Evolutionary conservation across 768 basidiomycete species (phyloP).

Genomic region (Hebeloma cylindrosporum): DNA sequence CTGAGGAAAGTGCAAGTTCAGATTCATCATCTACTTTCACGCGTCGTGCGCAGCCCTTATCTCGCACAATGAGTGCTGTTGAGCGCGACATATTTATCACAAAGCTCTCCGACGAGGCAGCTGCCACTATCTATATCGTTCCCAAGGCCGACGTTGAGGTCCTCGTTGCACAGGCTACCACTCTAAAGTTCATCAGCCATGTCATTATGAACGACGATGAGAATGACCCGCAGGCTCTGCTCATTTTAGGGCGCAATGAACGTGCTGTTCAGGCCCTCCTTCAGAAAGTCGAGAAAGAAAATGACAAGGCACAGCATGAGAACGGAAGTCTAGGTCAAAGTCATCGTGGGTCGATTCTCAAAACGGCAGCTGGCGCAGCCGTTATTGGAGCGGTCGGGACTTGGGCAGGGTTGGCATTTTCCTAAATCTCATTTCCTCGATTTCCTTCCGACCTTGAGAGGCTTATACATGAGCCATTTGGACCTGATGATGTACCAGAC

Average conservation of each 20-base stretch:
- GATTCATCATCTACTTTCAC: constrained; percentile 15
- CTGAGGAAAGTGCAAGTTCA: constrained; percentile 20
- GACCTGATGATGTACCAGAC: too few relatives aligned
- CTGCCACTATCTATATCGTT: constrained; percentile 51
- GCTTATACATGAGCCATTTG: too few relatives aligned
- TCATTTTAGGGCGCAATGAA: constrained; percentile 56
- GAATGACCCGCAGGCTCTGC: constrained; percentile 41
- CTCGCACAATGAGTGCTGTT: constrained; percentile 51
- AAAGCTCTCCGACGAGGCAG: constrained; percentile 39
- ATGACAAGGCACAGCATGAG: constrained; percentile 21
- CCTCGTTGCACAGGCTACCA: constrained; percentile 40
- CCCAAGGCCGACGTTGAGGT: constrained; percentile 43
- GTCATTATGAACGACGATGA: constrained; percentile 37
- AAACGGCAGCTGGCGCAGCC: constrained; percentile 54
- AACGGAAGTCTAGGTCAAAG: constrained; percentile 4
- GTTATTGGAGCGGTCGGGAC: constrained; percentile 61
- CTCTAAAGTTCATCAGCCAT: constrained; percentile 44
- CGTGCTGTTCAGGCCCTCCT: constrained; percentile 43
- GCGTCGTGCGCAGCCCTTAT: constrained; percentile 31
- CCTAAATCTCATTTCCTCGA: constrained; percentile 24
- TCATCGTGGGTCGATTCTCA: constrained; percentile 27
- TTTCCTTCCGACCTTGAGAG: background rate
- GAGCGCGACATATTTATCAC: constrained; percentile 53
- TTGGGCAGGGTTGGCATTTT: constrained; percentile 57
- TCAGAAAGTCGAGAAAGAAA: constrained; percentile 33